phyloP scores from a whole-genome alignment of 2,329 filamentous ascomycete genomes.

The Cladosporium halotolerans region DNA sequence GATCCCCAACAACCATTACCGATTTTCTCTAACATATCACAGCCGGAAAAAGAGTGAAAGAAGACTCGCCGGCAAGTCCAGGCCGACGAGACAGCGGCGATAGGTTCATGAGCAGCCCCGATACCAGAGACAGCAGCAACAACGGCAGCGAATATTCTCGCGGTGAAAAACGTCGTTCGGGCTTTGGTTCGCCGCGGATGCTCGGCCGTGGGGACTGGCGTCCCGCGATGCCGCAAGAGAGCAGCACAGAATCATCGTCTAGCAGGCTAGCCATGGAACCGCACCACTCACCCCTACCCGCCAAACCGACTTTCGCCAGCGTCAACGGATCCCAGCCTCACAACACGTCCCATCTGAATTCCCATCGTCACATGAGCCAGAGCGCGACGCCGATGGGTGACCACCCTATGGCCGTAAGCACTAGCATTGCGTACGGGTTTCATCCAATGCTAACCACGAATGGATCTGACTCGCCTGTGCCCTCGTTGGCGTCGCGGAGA shows the following conservation, averaged over 20 bases:
- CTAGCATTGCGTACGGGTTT: slow-evolving; percentile 8
- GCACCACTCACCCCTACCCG: slow-evolving; percentile 1
- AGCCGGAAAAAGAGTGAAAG: slow-evolving; percentile 7
- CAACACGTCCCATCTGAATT: not conserved
- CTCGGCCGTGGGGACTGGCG: slow-evolving; percentile 1
- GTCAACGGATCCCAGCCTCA: not conserved
- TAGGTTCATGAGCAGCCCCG: slow-evolving; percentile 1
- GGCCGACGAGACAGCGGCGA: slow-evolving; percentile 1
- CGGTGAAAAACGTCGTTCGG: not conserved
- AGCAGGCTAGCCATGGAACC: not conserved
- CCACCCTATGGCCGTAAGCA: slow-evolving; percentile 9
- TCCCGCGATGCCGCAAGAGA: not conserved
- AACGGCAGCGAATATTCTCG: not conserved
- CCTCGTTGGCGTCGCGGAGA: not conserved
- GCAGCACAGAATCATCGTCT: not conserved
- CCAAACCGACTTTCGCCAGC: slow-evolving; percentile 2
- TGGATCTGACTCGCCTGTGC: not conserved
- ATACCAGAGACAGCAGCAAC: slow-evolving; percentile 1
- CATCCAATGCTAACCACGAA: slow-evolving; percentile 1
- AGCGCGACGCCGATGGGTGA: not conserved
- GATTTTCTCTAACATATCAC: not conserved
- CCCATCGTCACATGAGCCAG: not conserved
- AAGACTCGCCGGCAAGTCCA: slow-evolving; percentile 1
- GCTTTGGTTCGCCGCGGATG: not conserved
- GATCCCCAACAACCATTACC: not conserved